These are phyloP conservation scores for Porogramme epimiltina DNA, from an alignment of 1,284 basidiomycete species.

Conservation along the genomic window DNA sequence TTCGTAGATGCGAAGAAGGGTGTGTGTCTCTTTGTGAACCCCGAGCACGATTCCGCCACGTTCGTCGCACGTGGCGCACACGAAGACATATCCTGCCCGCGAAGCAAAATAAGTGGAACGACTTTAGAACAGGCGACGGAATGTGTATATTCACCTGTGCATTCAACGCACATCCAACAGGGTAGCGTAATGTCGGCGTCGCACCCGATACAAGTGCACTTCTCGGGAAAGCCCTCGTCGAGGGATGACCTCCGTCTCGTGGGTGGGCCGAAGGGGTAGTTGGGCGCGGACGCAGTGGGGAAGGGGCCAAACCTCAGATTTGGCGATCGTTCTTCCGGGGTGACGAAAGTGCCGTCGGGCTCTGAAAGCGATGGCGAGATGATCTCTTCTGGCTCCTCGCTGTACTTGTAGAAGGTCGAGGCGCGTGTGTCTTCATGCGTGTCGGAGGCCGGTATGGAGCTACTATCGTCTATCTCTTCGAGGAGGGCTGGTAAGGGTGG, in stretches of 20 bases:
- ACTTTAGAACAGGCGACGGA: neutral
- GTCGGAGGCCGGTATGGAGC: too few relatives aligned
- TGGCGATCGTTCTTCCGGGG: too few relatives aligned
- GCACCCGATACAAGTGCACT: conserved; percentile 12
- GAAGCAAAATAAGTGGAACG: neutral
- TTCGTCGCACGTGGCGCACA: neutral
- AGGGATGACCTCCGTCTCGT: neutral
- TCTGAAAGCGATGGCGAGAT: too few relatives aligned
- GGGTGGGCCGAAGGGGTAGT: too few relatives aligned
- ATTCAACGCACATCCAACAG: conserved; percentile 24
- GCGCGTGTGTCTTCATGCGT: too few relatives aligned
- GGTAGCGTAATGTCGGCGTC: conserved; percentile 11
- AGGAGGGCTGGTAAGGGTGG: neutral
- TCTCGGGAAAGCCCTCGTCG: neutral
- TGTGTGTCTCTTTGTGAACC: neutral
- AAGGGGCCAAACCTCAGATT: too few relatives aligned
- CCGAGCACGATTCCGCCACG: neutral
- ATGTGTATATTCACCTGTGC: conserved; percentile 12
- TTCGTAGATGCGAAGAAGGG: neutral
- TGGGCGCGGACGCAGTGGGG: too few relatives aligned
- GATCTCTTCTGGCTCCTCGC: too few relatives aligned
- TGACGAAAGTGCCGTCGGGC: too few relatives aligned
- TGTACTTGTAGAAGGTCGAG: too few relatives aligned
- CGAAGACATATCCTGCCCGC: neutral
- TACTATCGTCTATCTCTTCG: too few relatives aligned